Conservation (phyloP, 371 early-diverging fungal genomes). For the Lichtheimia ornata region DNA sequence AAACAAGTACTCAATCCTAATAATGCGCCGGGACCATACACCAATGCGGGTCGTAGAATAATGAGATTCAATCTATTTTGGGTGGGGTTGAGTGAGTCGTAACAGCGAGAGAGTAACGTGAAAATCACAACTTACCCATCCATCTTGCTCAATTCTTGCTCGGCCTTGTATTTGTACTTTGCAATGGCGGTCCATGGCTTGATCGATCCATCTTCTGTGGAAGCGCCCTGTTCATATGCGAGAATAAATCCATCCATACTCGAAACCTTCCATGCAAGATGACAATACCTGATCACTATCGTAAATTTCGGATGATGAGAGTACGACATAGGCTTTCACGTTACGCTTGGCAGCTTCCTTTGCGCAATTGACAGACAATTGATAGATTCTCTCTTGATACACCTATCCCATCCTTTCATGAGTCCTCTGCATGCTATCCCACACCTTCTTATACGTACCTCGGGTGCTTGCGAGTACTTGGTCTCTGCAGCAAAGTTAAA, state of each 20-base stretch:
- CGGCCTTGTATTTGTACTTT: conserved; percentile 78
- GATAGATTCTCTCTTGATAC: conserved; percentile 84
- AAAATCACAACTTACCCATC: conserved; percentile 31
- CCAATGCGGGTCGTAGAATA: conserved; percentile 87
- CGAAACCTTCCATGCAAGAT: not conserved
- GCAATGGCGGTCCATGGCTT: conserved; percentile 87
- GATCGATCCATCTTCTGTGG: conserved; percentile 69
- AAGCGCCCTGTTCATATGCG: conserved; percentile 55
- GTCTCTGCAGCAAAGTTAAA: conserved; percentile 92
- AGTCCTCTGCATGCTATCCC: not conserved
- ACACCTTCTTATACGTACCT: conserved; percentile 40
- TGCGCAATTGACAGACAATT: conserved; percentile 73
- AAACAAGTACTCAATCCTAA: conserved; percentile 71
- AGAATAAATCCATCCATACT: too few relatives aligned
- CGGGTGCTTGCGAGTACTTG: conserved; percentile 84
- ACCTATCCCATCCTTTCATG: conserved; percentile 34
- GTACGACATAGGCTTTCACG: conserved; percentile 75
- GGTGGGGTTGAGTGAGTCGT: not conserved
- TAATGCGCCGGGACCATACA: conserved; percentile 85
- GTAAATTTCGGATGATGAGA: conserved; percentile 91
- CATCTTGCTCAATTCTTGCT: conserved; percentile 72
- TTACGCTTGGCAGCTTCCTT: conserved; percentile 81
- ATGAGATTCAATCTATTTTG: conserved; percentile 66
- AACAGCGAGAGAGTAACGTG: not conserved
- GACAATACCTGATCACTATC: conserved; percentile 67